These are phyloP conservation scores for Solanum chaucha DNA, from an alignment of 257 asterid genomes.

Conservation along the genomic window DNA sequence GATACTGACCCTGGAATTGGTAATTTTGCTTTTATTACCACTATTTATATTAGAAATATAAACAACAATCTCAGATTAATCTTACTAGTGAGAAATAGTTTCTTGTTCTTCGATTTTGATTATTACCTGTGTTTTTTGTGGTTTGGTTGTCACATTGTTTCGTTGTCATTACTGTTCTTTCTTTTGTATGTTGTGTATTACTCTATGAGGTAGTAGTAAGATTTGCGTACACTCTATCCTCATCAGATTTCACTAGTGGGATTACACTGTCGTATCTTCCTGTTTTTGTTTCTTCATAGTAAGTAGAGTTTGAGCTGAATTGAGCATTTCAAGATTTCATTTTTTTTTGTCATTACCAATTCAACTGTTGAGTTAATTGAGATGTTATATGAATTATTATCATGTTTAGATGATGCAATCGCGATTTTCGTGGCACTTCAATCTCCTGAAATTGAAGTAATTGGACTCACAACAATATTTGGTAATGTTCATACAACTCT, in stretches of 20 bases:
- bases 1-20: constrained; percentile 97
- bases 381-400: background rate
- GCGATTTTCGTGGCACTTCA: constrained; percentile 86
- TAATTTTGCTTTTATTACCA: background rate
- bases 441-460: constrained; percentile 88
- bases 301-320: background rate
- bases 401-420: constrained; percentile 80
- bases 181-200: background rate
- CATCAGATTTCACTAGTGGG: background rate
- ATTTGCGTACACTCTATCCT: background rate
- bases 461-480: constrained; percentile 80
- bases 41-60: too few species aligned
- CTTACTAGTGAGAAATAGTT: background rate
- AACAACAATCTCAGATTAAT: too few species aligned
- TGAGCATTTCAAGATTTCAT: background rate
- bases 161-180: background rate
- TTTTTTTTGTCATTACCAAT: background rate
- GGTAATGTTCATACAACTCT: constrained; percentile 93
- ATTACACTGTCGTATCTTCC: background rate
- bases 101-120: background rate
- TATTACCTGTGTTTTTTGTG: background rate
- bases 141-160: background rate
- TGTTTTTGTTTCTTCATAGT: background rate
- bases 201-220: background rate
- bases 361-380: background rate